Conservation (phyloP, 495 filamentous ascomycete genomes). For the Sphaerosporella brunnea region DNA sequence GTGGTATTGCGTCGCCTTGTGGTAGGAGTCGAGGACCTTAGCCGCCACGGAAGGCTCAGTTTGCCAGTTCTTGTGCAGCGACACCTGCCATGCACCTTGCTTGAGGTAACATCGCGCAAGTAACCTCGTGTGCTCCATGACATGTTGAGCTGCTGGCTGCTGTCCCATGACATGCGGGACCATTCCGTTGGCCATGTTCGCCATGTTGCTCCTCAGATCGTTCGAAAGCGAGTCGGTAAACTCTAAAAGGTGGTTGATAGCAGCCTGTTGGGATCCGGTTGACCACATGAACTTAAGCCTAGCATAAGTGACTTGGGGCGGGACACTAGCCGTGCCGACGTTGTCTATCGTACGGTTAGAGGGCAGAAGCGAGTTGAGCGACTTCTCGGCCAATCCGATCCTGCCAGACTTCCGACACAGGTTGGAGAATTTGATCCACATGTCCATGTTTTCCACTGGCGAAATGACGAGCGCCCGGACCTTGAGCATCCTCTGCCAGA, state of each 20-base stretch:
- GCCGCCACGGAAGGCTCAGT: slow-evolving; percentile 29
- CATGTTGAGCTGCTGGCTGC: slow-evolving; percentile 26
- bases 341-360: slow-evolving; percentile 40
- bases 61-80: slow-evolving; percentile 31
- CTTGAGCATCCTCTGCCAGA: slow-evolving; percentile 96
- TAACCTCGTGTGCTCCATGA: slow-evolving; percentile 48
- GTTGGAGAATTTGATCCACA: slow-evolving; percentile 98
- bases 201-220: slow-evolving; percentile 38
- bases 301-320: slow-evolving; percentile 73
- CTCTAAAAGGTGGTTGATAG: slow-evolving; percentile 57
- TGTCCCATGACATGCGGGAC: slow-evolving; percentile 26
- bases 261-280: slow-evolving; percentile 47
- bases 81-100: slow-evolving; percentile 87
- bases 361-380: slow-evolving; percentile 58
- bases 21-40: slow-evolving; percentile 68
- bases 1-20: slow-evolving; percentile 78
- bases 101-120: slow-evolving; percentile 89
- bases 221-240: slow-evolving; percentile 68
- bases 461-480: slow-evolving; percentile 79
- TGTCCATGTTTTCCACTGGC: slow-evolving; percentile 83
- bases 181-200: slow-evolving; percentile 40
- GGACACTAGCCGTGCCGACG: slow-evolving; percentile 36
- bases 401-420: slow-evolving; percentile 89
- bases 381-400: slow-evolving; percentile 90
- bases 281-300: slow-evolving; percentile 92